phyloP scores from a whole-genome alignment of 2,329 filamentous ascomycete species.

The Trichoderma gracile region DNA sequence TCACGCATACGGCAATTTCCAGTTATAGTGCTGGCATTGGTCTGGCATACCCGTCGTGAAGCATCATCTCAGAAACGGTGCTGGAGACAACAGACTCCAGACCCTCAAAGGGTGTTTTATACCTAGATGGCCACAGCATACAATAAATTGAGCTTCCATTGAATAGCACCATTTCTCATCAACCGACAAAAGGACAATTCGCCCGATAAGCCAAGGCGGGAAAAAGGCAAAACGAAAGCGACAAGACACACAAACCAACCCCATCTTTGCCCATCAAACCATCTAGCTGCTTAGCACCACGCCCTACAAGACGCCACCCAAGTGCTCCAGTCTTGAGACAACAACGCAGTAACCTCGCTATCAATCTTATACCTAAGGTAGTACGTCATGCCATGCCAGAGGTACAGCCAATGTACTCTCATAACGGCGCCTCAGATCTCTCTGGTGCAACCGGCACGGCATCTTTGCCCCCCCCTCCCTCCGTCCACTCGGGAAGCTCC shows the following conservation, averaged over 20 bases:
- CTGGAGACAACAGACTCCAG: not conserved
- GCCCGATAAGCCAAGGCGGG: too few species aligned
- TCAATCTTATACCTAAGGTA: not conserved
- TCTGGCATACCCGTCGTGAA: too few species aligned
- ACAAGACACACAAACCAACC: not conserved
- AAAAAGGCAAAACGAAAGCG: not conserved
- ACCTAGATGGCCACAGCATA: too few species aligned
- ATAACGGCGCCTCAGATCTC: conserved; percentile 11
- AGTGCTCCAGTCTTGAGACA: not conserved
- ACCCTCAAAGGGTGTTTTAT: too few species aligned
- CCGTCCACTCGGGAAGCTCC: conserved; percentile 18
- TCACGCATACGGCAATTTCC: too few species aligned
- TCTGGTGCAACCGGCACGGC: conserved; percentile 4
- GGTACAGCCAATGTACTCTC: conserved; percentile 19
- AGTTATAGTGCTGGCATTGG: too few species aligned
- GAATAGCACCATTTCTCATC: too few species aligned
- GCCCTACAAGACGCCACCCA: conserved; percentile 1
- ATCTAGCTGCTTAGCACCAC: conserved; percentile 5
- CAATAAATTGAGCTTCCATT: too few species aligned
- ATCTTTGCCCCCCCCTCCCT: not conserved
- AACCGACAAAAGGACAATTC: too few species aligned
- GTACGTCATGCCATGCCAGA: conserved; percentile 5
- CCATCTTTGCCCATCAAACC: not conserved
- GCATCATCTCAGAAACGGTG: not conserved
- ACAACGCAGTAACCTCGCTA: not conserved